These are phyloP conservation scores for Solanum sitiens DNA, from an alignment of 257 asterid genomes.

Conservation along the genomic window DNA sequence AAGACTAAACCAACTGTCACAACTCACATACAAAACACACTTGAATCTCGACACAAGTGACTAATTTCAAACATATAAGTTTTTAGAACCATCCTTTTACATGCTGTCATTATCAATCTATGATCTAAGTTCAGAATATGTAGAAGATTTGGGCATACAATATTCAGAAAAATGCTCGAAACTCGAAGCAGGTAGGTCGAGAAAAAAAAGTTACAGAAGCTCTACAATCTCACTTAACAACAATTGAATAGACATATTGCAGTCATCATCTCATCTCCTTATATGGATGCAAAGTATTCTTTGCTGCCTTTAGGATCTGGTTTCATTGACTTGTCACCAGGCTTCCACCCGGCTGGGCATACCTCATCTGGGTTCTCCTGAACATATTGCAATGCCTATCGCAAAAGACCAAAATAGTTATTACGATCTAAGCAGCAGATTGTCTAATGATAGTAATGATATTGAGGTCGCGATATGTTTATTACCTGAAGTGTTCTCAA, in stretches of 20 bases:
- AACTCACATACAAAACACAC: neutral
- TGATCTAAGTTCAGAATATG: neutral
- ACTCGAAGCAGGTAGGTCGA: neutral
- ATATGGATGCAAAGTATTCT: conserved; percentile 86
- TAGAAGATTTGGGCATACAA: neutral
- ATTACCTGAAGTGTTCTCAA: conserved; percentile 90
- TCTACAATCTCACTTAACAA: conserved; percentile 8
- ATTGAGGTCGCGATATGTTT: neutral
- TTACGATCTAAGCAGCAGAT: neutral
- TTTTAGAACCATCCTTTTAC: neutral
- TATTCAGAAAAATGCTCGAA: conserved; percentile 1
- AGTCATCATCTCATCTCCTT: neutral
- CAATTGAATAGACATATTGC: neutral
- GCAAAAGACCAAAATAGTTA: neutral
- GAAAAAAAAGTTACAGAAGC: neutral
- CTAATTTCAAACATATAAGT: neutral
- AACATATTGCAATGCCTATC: conserved; percentile 84
- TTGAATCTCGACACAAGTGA: neutral
- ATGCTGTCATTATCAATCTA: neutral
- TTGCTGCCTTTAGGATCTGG: conserved; percentile 94
- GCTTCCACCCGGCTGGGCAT: conserved; percentile 99
- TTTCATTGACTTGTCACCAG: conserved; percentile 95
- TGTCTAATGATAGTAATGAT: neutral
- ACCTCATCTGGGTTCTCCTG: conserved; percentile 98
- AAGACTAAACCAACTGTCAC: neutral